These are phyloP conservation scores for Pseudopyrenochaeta lycopersici DNA, from an alignment of 2,329 filamentous ascomycete species.

Conservation along the genomic window DNA sequence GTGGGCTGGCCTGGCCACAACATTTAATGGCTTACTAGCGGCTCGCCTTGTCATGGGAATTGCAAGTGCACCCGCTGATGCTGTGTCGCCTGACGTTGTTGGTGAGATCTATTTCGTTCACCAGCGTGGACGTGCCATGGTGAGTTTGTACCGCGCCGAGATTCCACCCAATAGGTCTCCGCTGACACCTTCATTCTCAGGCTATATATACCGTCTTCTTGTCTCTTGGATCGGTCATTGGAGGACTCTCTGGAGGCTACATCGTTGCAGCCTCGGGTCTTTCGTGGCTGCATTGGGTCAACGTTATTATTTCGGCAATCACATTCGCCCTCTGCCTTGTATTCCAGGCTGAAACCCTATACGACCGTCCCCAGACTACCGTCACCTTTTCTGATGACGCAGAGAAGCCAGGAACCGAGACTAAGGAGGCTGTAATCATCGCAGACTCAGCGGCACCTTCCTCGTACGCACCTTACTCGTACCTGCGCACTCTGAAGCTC, in stretches of 20 bases:
- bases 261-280: conserved; percentile 49
- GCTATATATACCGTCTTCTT: conserved; percentile 55
- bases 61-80: conserved; percentile 49
- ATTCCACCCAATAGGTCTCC: no score
- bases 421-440: conserved; percentile 24
- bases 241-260: conserved; percentile 52
- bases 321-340: conserved; percentile 46
- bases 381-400: conserved; percentile 18
- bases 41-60: conserved; percentile 52
- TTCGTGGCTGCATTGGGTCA: conserved; percentile 53
- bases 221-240: conserved; percentile 48
- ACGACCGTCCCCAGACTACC: conserved; percentile 38
- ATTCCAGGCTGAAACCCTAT: conserved; percentile 53
- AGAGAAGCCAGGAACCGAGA: conserved; percentile 22
- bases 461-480: conserved; percentile 41
- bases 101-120: conserved; percentile 56
- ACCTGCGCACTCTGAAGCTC: conserved; percentile 47
- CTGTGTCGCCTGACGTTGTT: conserved; percentile 52
- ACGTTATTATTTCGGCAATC: conserved; percentile 46
- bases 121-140: conserved; percentile 52
- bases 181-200: conserved; percentile 16
- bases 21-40: conserved; percentile 48
- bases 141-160: conserved; percentile 11
- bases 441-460: conserved; percentile 13
- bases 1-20: conserved; percentile 52